phyloP scores from a whole-genome alignment of 352 stramenopile genomes.

The Globisporangium emineosum region DNA sequence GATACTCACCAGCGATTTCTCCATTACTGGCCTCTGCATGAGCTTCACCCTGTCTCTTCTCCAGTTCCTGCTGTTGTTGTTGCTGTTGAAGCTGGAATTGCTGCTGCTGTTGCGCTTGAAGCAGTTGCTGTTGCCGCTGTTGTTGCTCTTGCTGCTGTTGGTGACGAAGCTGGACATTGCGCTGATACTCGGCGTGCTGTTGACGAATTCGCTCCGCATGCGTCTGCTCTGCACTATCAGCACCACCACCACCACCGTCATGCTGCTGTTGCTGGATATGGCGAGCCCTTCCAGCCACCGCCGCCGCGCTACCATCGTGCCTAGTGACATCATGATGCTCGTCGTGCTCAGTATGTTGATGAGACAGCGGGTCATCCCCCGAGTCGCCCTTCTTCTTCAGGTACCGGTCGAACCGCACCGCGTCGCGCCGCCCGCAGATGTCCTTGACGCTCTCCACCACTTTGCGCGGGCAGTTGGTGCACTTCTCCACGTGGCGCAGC shows the following conservation, averaged over 20 bases:
- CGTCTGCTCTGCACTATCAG: not conserved
- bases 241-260: not conserved
- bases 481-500: conserved; percentile 77
- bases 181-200: conserved; percentile 2
- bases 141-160: not conserved
- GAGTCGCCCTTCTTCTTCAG: conserved; percentile 27
- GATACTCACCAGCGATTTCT: not conserved
- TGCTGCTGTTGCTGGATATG: conserved; percentile 3
- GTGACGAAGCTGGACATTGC: not conserved
- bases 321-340: not conserved
- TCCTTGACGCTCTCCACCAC: conserved; percentile 64
- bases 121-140: not conserved
- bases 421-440: conserved; percentile 47
- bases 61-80: not conserved
- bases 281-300: not conserved
- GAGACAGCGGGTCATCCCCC: conserved; percentile 14
- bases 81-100: not conserved
- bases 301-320: not conserved
- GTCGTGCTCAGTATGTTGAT: conserved; percentile 8
- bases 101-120: not conserved
- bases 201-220: not conserved
- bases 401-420: conserved; percentile 33
- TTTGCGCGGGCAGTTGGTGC: conserved; percentile 58
- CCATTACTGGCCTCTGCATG: not conserved
- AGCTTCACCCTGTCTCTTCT: not conserved